Base-by-base conservation (phyloP, 78 protist species). In the Creolimax fragrantissima region DNA sequence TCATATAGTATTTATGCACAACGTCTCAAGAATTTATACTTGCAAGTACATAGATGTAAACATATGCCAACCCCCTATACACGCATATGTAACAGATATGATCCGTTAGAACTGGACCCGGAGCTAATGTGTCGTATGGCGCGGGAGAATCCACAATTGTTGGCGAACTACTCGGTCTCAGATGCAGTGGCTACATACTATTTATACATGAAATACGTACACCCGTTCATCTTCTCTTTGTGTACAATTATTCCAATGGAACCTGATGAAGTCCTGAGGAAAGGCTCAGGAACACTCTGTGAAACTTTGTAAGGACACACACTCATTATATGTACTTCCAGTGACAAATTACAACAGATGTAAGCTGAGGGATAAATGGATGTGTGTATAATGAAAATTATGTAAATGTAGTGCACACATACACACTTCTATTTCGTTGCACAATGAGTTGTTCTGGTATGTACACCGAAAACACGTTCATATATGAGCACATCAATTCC, bases 151-250 rank as follows among this genome's bases (percentile, higher is more conserved):
- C 99, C 92, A 36, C 96, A 96, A 92, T 44, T 36, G 3, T 89
- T 98, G 58, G 99, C 99, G n/a, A 35, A 93, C 44, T 99, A 99
- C 90, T 98, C 99, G 2, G 99, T 99, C 5, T 98, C 99, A 2
- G 99, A 99, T 92, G 99, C 99, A 2, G 99, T 98, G 41, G 98
- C 99, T 2, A 99, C 99, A 2, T 99, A 97, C 85, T 98, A 98
- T 85, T 95, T 99, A 67, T 99, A 97, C 96, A 89, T 47, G 90
- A 96, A 96, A 44, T 98, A 98, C 93, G 99, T 99, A 24, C 98
- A 98, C 92, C 98, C 99, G 11, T 99, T 99, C 95, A 97, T 99
- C 91, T 99, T 99, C 89, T 96, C 99, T 3, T 95, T 99, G 43
- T 97, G 99, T 93, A 97, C 93, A 5, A 98, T 99, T 92, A 95